Evolutionary conservation across 352 stramenopile genomes (phyloP).

Genomic region (Phytophthora rubi): DNA sequence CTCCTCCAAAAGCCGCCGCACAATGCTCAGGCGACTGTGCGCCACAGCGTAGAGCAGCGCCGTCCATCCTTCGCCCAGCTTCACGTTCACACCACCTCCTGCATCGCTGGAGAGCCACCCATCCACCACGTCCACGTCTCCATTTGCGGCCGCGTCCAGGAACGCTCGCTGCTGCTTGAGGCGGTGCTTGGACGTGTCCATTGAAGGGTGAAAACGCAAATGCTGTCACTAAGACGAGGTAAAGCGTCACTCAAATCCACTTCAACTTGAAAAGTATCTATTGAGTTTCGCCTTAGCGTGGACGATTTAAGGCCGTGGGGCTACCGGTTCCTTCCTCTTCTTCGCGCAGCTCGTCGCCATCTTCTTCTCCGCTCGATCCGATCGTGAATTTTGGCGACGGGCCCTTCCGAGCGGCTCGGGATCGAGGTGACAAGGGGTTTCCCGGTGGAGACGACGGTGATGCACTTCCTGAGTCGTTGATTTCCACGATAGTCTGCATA

Average conservation of each 20-base stretch:
- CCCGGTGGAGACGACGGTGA: slow-evolving; percentile 23
- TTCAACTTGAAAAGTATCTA: neutral
- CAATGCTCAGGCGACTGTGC: slow-evolving; percentile 49
- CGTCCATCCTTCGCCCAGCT: slow-evolving; percentile 68
- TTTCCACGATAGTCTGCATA: slow-evolving; percentile 28
- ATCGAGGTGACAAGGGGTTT: slow-evolving; percentile 41
- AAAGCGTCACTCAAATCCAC: neutral
- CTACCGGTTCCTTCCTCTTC: slow-evolving; percentile 21
- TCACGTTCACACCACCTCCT: slow-evolving; percentile 58
- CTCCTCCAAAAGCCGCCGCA: slow-evolving; percentile 48
- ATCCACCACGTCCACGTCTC: slow-evolving; percentile 48
- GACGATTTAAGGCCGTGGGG: neutral
- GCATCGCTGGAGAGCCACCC: slow-evolving; percentile 37
- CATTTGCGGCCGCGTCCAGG: slow-evolving; percentile 53
- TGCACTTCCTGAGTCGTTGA: slow-evolving; percentile 18
- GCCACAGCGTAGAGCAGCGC: slow-evolving; percentile 73
- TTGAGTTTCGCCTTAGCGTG: neutral
- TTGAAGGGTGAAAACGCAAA: neutral
- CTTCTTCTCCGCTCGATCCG: slow-evolving; percentile 49
- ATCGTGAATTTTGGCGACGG: slow-evolving; percentile 55
- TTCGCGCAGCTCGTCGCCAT: slow-evolving; percentile 30
- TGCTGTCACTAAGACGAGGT: slow-evolving; percentile 12
- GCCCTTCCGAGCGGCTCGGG: slow-evolving; percentile 30
- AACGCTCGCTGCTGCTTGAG: slow-evolving; percentile 37
- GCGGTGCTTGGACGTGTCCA: neutral